Evolutionary conservation across 2,329 filamentous ascomycete genomes (phyloP).

Genomic region (Alternaria brassicae): DNA sequence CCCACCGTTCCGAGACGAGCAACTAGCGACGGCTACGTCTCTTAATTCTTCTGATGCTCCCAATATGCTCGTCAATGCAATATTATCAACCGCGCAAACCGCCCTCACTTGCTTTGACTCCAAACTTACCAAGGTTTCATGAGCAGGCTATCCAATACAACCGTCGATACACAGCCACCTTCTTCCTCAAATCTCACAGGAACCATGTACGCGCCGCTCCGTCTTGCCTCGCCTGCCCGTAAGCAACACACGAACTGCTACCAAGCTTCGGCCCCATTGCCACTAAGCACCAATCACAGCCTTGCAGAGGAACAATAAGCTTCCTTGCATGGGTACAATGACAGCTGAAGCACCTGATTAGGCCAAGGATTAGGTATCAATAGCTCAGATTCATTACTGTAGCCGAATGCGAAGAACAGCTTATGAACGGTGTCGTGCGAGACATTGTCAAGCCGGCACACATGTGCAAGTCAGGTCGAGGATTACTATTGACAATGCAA

Average conservation of each 20-base stretch:
- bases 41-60: not conserved
- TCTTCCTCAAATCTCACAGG: not conserved
- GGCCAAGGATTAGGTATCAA: not conserved
- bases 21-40: not conserved
- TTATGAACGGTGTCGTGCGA: not conserved
- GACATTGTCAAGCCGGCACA: not conserved
- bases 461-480: not conserved
- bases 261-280: not conserved
- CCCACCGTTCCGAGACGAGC: not conserved
- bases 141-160: not conserved
- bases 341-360: slow-evolving; percentile 11
- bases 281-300: not conserved
- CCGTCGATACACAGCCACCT: not conserved
- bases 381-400: not conserved
- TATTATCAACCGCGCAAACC: not conserved
- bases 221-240: slow-evolving; percentile 6
- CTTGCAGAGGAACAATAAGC: slow-evolving; percentile 13
- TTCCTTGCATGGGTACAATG: slow-evolving; percentile 7
- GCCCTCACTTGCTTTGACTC: not conserved
- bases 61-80: not conserved
- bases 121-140: not conserved
- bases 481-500: not conserved
- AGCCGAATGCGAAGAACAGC: not conserved
- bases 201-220: slow-evolving; percentile 2
- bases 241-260: not conserved